Evolutionary conservation across 2,329 filamentous ascomycete genomes (phyloP).

Genomic region (Diaporthe citriasiana): DNA sequence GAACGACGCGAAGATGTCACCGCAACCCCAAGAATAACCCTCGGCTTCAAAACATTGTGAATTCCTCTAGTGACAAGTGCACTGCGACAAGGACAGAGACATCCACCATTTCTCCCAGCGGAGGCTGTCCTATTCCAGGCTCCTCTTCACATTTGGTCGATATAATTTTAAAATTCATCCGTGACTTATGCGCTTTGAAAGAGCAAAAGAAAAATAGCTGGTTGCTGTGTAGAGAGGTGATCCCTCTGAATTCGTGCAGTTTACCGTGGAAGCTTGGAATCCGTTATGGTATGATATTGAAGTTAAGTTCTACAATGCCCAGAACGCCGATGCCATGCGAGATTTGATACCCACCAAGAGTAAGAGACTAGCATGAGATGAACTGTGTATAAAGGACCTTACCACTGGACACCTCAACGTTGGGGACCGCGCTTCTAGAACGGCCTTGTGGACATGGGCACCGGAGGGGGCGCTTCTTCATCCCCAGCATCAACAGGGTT

Average conservation of each 20-base stretch:
- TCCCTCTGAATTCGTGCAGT: neutral
- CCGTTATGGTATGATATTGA: neutral
- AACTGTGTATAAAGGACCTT: neutral
- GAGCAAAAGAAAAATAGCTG: no score
- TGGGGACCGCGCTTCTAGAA: constrained; percentile 52
- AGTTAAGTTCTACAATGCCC: constrained; percentile 1
- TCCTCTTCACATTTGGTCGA: neutral
- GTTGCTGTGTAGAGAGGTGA: neutral
- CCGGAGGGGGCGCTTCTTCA: constrained; percentile 61
- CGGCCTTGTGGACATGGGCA: constrained; percentile 67
- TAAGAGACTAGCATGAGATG: constrained; percentile 2
- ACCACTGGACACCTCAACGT: neutral
- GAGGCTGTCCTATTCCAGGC: no score
- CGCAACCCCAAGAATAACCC: constrained; percentile 12
- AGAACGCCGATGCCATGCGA: constrained; percentile 39
- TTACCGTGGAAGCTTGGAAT: neutral
- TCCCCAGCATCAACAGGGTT: constrained; percentile 43
- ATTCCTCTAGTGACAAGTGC: neutral
- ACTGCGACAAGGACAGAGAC: neutral
- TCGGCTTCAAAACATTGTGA: neutral
- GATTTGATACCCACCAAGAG: neutral
- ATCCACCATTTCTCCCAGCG: no score
- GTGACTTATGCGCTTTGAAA: neutral
- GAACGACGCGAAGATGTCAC: constrained; percentile 36
- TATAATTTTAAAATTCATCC: neutral